phyloP scores from a whole-genome alignment of 345 rosid genomes.

The Draba incana region DNA sequence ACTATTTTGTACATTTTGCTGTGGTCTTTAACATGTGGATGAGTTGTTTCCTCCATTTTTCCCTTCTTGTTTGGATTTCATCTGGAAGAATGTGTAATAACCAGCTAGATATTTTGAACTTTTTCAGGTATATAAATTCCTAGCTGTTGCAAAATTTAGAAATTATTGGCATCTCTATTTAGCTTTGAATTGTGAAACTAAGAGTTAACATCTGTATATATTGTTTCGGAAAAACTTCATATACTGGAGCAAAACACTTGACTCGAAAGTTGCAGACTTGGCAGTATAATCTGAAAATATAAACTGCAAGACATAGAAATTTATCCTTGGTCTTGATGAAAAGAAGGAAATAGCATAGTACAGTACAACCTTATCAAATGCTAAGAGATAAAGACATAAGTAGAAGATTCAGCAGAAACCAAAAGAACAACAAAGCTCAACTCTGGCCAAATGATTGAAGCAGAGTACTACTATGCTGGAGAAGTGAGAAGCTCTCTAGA shows the following conservation, averaged over 20 bases:
- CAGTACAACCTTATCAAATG: constrained; percentile 20
- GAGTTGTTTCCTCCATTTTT: background rate
- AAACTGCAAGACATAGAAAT: background rate
- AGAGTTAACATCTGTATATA: too few species aligned
- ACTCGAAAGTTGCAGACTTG: background rate
- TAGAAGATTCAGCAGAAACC: constrained; percentile 10
- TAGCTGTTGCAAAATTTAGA: background rate
- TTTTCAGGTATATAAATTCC: too few species aligned
- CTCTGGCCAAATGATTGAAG: constrained; percentile 18
- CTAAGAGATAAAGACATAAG: constrained; percentile 9
- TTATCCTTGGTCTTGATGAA: background rate
- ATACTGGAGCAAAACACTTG: background rate
- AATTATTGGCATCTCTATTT: background rate
- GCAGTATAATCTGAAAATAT: background rate
- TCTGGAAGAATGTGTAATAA: background rate
- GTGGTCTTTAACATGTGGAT: constrained; percentile 20
- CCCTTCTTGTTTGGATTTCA: background rate
- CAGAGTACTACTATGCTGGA: constrained; percentile 2
- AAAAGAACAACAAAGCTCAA: constrained; percentile 21
- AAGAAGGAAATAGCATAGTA: constrained; percentile 22
- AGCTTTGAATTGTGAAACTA: background rate
- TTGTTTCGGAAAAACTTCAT: too few species aligned
- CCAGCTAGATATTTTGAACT: too few species aligned
- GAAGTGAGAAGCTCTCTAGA: constrained; percentile 45
- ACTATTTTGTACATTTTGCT: constrained; percentile 28